Evolutionary conservation across 805 yeast species (phyloP).

Genomic region (Kluyveromyces wickerhamii): DNA sequence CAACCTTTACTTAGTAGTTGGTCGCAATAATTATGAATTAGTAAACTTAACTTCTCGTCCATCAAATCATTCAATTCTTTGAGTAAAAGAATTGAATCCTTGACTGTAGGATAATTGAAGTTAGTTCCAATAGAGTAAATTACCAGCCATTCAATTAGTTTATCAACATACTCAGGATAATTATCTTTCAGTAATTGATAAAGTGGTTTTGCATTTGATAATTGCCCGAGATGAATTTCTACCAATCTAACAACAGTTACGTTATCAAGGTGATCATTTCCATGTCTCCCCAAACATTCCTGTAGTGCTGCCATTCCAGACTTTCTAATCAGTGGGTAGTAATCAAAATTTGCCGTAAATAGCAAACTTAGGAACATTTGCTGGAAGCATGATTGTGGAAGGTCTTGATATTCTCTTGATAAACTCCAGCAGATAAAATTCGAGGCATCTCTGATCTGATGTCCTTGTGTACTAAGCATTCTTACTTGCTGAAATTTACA

Average conservation of each 20-base stretch:
- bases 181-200: conserved; percentile 14
- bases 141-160: conserved; percentile 22
- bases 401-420: conserved; percentile 29
- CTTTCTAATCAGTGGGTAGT: conserved; percentile 64
- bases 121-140: conserved; percentile 14
- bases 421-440: conserved; percentile 82
- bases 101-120: conserved; percentile 13
- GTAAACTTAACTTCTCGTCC: not conserved
- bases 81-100: conserved; percentile 9
- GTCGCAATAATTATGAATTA: no score
- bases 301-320: conserved; percentile 85
- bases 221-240: conserved; percentile 49
- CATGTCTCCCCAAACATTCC: conserved; percentile 72
- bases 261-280: conserved; percentile 25
- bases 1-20: no score
- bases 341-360: conserved; percentile 55
- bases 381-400: conserved; percentile 12
- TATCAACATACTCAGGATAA: conserved; percentile 15
- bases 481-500: conserved; percentile 52
- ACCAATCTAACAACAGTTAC: conserved; percentile 37
- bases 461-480: conserved; percentile 47
- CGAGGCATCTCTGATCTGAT: conserved; percentile 74
- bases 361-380: conserved; percentile 34
- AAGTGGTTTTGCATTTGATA: conserved; percentile 30
- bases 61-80: no score